Conservation (phyloP, 805 yeast species). For the Dipodascus geniculatus region DNA sequence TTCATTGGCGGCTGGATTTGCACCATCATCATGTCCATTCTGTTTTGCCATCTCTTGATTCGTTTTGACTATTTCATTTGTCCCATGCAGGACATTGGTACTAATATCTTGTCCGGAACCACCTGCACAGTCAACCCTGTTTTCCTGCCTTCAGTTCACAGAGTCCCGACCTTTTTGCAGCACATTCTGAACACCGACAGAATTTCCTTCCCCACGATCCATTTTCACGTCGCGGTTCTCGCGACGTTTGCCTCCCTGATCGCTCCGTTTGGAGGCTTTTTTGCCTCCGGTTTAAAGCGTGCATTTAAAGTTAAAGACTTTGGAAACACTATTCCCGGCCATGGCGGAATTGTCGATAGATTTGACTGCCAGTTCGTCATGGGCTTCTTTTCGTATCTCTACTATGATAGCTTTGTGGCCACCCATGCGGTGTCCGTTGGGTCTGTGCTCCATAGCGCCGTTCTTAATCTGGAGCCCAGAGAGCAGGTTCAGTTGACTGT, state of each 20-base stretch:
- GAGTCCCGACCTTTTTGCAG: constrained; percentile 51
- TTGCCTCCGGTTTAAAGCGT: constrained; percentile 94
- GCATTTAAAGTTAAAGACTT: constrained; percentile 94
- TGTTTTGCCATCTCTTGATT: constrained; percentile 52
- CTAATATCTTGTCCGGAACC: constrained; percentile 50
- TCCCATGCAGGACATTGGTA: constrained; percentile 52
- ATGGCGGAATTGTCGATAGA: constrained; percentile 96
- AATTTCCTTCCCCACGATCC: constrained; percentile 69
- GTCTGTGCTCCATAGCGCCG: constrained; percentile 60
- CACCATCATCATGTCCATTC: constrained; percentile 63
- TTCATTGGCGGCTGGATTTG: constrained; percentile 96
- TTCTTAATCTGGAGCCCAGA: constrained; percentile 52
- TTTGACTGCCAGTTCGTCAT: constrained; percentile 95
- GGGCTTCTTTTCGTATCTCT: constrained; percentile 91
- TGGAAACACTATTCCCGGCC: constrained; percentile 98
- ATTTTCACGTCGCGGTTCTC: constrained; percentile 73
- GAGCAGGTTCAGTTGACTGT: constrained; percentile 55
- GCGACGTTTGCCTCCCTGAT: constrained; percentile 93
- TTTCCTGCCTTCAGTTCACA: constrained; percentile 70
- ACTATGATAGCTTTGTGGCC: constrained; percentile 85
- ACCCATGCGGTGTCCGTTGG: constrained; percentile 49
- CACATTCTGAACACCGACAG: constrained; percentile 35
- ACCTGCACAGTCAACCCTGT: constrained; percentile 81
- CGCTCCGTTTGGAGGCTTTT: constrained; percentile 98
- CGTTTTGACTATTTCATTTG: constrained; percentile 71